Evolutionary conservation across 169 alveolate genomes (phyloP).

Genomic region (Eimeria maxima): DNA sequence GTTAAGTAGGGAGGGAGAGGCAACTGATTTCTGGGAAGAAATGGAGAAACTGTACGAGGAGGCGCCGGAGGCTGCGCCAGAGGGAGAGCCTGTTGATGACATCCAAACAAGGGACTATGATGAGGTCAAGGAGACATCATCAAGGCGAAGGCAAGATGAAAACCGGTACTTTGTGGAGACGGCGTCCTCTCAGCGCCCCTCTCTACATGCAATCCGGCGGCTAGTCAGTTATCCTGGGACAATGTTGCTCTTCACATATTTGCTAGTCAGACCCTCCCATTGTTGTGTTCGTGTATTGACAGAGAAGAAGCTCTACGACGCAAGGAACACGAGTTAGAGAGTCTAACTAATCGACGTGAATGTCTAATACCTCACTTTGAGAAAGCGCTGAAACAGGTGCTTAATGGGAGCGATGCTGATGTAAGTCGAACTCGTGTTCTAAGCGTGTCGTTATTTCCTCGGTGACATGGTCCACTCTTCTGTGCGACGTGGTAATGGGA

Average conservation of each 20-base stretch:
- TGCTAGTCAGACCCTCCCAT: neutral
- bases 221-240: neutral
- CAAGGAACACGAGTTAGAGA: constrained; percentile 8
- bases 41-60: constrained; percentile 38
- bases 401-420: neutral
- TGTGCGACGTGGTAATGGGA: neutral
- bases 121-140: neutral
- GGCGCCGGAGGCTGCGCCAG: constrained; percentile 55
- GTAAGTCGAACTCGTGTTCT: neutral
- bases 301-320: constrained; percentile 4
- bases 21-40: constrained; percentile 67
- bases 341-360: neutral
- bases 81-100: constrained; percentile 59
- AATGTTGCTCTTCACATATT: neutral
- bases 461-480: neutral
- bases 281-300: neutral
- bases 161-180: constrained; percentile 1
- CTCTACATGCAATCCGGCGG: neutral
- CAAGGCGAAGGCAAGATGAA: constrained; percentile 20
- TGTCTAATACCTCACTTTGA: constrained; percentile 44
- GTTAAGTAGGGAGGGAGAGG: constrained; percentile 5
- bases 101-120: neutral
- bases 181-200: neutral
- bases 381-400: constrained; percentile 23
- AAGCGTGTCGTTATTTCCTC: neutral